A percentile compares a stretch with the other conserved stretches of the same genome.
Evolutionary conservation across 768 basidiomycete genomes (phyloP).

Genomic region (Hericium alpestre): DNA sequence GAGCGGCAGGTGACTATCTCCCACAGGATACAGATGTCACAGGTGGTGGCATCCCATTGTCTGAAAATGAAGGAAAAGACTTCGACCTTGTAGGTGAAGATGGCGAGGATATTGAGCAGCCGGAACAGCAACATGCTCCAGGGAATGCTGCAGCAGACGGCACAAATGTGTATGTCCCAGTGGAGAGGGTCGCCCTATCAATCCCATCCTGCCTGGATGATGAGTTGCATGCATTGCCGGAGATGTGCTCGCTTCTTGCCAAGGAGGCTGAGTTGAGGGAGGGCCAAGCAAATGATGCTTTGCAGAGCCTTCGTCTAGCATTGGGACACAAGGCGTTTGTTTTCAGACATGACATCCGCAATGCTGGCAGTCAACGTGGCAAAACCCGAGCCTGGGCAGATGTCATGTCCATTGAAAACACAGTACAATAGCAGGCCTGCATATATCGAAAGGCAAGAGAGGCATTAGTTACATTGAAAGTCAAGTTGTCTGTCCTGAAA

Average conservation of each 20-base stretch:
- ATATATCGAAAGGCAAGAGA: neutral
- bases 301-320: neutral
- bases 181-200: neutral
- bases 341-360: neutral
- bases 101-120: neutral
- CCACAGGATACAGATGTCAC: neutral
- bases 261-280: neutral
- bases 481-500: neutral
- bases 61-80: neutral
- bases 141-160: neutral
- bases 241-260: neutral
- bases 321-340: neutral
- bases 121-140: neutral
- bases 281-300: neutral
- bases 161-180: neutral
- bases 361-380: neutral
- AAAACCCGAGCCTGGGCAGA: neutral
- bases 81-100: neutral
- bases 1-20: neutral
- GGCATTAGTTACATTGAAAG: neutral
- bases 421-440: neutral
- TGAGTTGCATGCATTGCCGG: neutral
- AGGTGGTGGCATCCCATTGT: neutral
- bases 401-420: neutral
- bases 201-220: neutral